phyloP scores from a whole-genome alignment of 257 asterid genomes.

The Solanum medicagineum region DNA sequence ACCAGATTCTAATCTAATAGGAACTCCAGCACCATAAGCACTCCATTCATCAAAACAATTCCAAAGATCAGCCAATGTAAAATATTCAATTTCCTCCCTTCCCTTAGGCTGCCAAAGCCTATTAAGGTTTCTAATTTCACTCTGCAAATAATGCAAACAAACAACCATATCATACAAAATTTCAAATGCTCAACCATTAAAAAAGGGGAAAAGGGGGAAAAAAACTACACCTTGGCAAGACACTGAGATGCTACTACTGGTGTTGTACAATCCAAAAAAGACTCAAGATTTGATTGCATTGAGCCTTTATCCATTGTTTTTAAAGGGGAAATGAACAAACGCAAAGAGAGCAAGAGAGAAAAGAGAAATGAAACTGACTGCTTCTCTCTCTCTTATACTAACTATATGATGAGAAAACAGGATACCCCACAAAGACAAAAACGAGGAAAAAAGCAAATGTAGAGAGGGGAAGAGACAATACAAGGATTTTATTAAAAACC shows the following conservation, averaged over 20 bases:
- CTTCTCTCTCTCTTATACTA: constrained; percentile 38
- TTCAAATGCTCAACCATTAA: not conserved
- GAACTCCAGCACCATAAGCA: constrained; percentile 94
- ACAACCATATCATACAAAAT: not conserved
- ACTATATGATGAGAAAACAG: constrained; percentile 17
- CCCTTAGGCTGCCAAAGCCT: constrained; percentile 92
- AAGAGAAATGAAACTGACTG: constrained; percentile 1
- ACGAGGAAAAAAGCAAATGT: not conserved
- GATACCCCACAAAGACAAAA: constrained; percentile 2
- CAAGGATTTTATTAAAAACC: constrained; percentile 50
- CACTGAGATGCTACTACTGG: constrained; percentile 34
- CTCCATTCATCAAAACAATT: constrained; percentile 81
- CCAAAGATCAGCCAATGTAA: constrained; percentile 84
- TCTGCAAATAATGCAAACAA: constrained; percentile 13
- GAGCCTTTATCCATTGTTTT: constrained; percentile 17
- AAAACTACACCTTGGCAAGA: constrained; percentile 23
- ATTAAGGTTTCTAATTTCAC: constrained; percentile 71
- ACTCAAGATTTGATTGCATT: constrained; percentile 27
- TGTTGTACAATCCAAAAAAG: constrained; percentile 25
- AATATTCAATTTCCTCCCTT: constrained; percentile 72
- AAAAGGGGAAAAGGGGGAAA: not conserved
- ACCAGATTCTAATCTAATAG: constrained; percentile 53
- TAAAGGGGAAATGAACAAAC: not conserved
- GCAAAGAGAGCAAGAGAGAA: not conserved
- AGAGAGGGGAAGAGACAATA: constrained; percentile 43